These are phyloP conservation scores for Paracoccidioides brasiliensis DNA, from an alignment of 2,329 filamentous ascomycete species.

Conservation along the genomic window DNA sequence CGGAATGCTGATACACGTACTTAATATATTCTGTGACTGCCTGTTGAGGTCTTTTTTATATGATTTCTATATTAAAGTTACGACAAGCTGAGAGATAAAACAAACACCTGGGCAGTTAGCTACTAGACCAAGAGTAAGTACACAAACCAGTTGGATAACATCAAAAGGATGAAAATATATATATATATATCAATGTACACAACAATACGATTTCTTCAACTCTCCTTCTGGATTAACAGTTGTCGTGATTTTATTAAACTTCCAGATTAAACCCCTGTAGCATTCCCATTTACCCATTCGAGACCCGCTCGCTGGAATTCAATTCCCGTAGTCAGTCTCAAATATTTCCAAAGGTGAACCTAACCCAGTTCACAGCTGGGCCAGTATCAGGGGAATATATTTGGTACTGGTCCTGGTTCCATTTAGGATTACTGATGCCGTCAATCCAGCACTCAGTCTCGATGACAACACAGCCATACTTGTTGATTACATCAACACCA, in stretches of 20 bases:
- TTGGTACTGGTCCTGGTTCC: slow-evolving; percentile 48
- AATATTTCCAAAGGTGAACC: slow-evolving; percentile 32
- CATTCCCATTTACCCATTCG: too few species aligned
- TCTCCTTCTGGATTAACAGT: neutral
- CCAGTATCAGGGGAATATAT: slow-evolving; percentile 29
- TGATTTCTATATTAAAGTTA: too few species aligned
- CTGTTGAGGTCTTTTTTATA: too few species aligned
- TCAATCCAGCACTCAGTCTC: slow-evolving; percentile 93
- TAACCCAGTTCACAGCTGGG: slow-evolving; percentile 32
- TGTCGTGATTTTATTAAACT: too few species aligned
- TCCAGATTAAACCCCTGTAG: neutral
- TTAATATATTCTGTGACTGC: too few species aligned
- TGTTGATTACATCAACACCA: slow-evolving; percentile 33
- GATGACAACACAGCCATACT: slow-evolving; percentile 79
- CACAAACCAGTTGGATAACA: too few species aligned
- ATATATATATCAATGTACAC: too few species aligned
- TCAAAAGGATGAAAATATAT: too few species aligned
- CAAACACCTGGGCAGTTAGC: too few species aligned
- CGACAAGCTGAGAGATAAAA: too few species aligned
- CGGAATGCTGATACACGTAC: too few species aligned
- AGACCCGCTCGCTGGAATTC: neutral
- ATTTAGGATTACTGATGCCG: slow-evolving; percentile 81
- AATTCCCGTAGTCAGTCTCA: slow-evolving; percentile 10
- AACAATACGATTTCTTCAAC: neutral
- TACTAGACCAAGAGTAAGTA: too few species aligned